Evolutionary conservation across 768 basidiomycete species (phyloP).

Genomic region (Lactarius vividus): DNA sequence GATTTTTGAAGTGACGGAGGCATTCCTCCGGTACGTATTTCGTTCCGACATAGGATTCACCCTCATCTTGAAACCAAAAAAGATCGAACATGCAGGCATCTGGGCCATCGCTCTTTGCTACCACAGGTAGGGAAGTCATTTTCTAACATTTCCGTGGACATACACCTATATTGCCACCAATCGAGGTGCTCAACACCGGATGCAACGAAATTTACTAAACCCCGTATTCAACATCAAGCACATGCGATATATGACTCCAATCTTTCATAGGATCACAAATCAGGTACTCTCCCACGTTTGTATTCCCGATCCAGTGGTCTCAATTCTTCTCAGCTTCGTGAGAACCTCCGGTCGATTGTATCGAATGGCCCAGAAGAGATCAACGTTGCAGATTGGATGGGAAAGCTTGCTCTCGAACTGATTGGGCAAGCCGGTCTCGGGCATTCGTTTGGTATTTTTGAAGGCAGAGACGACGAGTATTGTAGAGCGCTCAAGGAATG

Average conservation of each 20-base stretch:
- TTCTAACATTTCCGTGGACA: background rate
- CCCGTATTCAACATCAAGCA: slow-evolving; percentile 28
- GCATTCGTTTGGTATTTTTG: slow-evolving; percentile 25
- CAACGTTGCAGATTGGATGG: slow-evolving; percentile 27
- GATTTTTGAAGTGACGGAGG: background rate
- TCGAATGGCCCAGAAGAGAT: slow-evolving; percentile 18
- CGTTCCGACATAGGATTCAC: too few relatives aligned
- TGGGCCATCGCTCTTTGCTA: slow-evolving; percentile 9
- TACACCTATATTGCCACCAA: background rate
- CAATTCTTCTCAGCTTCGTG: background rate
- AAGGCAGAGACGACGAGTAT: background rate
- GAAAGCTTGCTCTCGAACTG: slow-evolving; percentile 27
- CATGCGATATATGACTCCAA: slow-evolving; percentile 29
- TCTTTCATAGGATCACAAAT: slow-evolving; percentile 25
- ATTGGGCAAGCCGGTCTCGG: slow-evolving; percentile 31
- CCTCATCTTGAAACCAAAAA: background rate
- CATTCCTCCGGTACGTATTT: background rate
- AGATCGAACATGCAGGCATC: background rate
- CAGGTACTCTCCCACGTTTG: slow-evolving; percentile 5
- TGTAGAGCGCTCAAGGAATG: slow-evolving; percentile 25
- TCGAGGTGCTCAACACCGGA: slow-evolving; percentile 8
- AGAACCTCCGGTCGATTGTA: background rate
- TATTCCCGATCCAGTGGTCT: background rate
- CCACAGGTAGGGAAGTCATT: background rate
- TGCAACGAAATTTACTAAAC: slow-evolving; percentile 17